phyloP scores from a whole-genome alignment of 768 basidiomycete genomes.

The Sistotremastrum niveocremeum region DNA sequence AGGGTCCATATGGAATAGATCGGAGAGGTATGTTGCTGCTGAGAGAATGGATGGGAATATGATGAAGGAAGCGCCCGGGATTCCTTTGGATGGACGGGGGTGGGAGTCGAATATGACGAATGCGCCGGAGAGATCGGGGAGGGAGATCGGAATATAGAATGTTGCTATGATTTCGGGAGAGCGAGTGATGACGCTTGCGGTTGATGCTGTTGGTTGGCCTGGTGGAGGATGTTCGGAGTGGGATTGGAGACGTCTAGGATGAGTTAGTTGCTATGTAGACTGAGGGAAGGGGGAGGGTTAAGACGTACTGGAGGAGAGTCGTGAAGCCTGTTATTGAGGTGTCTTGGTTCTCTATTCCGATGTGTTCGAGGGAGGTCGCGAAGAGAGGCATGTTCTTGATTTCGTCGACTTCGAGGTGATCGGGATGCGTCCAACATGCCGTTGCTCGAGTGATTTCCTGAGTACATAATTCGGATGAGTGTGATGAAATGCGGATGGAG shows the following conservation, averaged over 20 bases:
- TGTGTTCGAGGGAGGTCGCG: constrained; percentile 23
- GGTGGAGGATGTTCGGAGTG: constrained; percentile 14
- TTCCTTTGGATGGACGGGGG: constrained; percentile 38
- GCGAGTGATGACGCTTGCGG: constrained; percentile 46
- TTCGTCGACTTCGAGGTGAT: constrained; percentile 45
- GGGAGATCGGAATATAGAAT: constrained; percentile 21
- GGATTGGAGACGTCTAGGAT: neutral
- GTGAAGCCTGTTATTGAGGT: constrained; percentile 27
- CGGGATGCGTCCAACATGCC: constrained; percentile 35
- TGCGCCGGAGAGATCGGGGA: constrained; percentile 12
- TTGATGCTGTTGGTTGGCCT: constrained; percentile 10
- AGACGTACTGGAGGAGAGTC: constrained; percentile 18
- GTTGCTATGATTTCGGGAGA: constrained; percentile 58
- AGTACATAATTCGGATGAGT: neutral
- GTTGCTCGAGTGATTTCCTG: constrained; percentile 49
- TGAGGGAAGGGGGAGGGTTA: neutral
- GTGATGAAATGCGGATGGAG: neutral
- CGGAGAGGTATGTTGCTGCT: constrained; percentile 30
- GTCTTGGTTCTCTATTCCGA: constrained; percentile 22
- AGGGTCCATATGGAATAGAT: constrained; percentile 35
- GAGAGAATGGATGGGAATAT: constrained; percentile 32
- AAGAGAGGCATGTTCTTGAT: constrained; percentile 38
- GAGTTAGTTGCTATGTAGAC: too few relatives aligned
- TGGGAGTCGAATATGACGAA: constrained; percentile 61
- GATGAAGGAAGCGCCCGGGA: constrained; percentile 45